Evolutionary conservation across 352 stramenopile species (phyloP), one percentile per base, ranked within the genome.

Genomic region (Phytophthora niederhauseri): DNA sequence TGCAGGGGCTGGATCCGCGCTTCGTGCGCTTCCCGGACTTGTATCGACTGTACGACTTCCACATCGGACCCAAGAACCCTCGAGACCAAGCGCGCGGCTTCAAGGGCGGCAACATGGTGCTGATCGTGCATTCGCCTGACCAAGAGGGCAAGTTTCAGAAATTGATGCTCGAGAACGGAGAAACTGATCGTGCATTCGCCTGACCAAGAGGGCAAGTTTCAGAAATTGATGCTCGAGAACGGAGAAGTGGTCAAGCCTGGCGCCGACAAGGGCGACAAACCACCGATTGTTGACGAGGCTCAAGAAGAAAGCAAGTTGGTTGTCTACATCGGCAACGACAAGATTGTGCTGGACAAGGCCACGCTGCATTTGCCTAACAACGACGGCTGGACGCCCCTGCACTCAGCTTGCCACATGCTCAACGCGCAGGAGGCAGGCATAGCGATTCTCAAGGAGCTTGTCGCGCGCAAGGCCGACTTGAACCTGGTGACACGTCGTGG

Each of bases 11-110:
- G 34, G 87, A 94, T 54, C 87, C 87, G 8, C 81, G 87, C 53
- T 94, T 90, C 60, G 80, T 94, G 52, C 80, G 80, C 12, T 94
- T 94, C 50, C 87, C 87, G 72, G 87, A 93, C 51, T 73, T 93
- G 70, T 95, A 92, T 67, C 82, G 87, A 5, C 64, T 93, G 56
- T 93, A 91, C 52, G 87, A 95, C 64, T 95, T 95, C 59, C 84
- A 93, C 56, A 64, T 93, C n/a, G 87, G 85, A 2, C 82, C 84
- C 1, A 89, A 89, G 64, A 77, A 82, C 31, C 70, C 76, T 48
- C 65, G 56, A 49, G 65, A 77, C 19, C 54, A 77, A 61, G 68
- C 61, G 11, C 64, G 63, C n/a, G 58, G 52, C 52, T 91, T 92
- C 53, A 77, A 91, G 41, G 64, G 73, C 17, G 83, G 85, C 36